Conservation (phyloP, 768 basidiomycete genomes). For the Panaeolus papilionaceus region DNA sequence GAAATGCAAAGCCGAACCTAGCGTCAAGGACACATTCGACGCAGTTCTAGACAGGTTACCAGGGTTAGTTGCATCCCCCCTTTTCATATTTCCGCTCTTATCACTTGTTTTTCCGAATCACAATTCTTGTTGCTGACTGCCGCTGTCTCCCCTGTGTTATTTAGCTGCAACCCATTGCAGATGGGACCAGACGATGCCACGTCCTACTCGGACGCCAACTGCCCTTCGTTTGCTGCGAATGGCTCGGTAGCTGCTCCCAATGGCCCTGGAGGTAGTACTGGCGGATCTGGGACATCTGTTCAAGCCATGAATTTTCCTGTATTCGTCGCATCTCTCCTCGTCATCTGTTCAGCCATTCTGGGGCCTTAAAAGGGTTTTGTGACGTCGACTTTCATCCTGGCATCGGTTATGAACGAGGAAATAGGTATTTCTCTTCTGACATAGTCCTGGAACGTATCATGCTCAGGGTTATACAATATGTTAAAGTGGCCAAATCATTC, state of each 20-base stretch:
- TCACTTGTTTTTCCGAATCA: not conserved
- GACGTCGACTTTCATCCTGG: too few species aligned
- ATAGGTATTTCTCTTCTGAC: too few species aligned
- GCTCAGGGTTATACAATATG: too few species aligned
- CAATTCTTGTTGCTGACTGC: not conserved
- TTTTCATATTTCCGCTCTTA: not conserved
- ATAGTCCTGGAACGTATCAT: too few species aligned
- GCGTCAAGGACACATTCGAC: not conserved
- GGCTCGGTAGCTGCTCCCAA: not conserved
- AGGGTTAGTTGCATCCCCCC: not conserved
- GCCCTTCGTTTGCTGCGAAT: constrained; percentile 5
- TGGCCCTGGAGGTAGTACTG: not conserved
- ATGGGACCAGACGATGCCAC: constrained; percentile 3
- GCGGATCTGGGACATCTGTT: not conserved
- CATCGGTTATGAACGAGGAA: too few species aligned
- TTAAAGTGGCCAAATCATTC: not conserved
- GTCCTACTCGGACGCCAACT: not conserved
- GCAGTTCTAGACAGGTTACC: not conserved
- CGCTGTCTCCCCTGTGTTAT: not conserved
- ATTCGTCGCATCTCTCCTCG: not conserved
- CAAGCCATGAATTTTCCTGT: not conserved
- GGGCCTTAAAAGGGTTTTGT: too few species aligned
- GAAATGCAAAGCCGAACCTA: not conserved
- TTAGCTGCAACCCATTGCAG: constrained; percentile 1
- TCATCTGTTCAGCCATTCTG: not conserved